phyloP scores from a whole-genome alignment of 2,329 filamentous ascomycete species.

The Talaromyces sp. region DNA sequence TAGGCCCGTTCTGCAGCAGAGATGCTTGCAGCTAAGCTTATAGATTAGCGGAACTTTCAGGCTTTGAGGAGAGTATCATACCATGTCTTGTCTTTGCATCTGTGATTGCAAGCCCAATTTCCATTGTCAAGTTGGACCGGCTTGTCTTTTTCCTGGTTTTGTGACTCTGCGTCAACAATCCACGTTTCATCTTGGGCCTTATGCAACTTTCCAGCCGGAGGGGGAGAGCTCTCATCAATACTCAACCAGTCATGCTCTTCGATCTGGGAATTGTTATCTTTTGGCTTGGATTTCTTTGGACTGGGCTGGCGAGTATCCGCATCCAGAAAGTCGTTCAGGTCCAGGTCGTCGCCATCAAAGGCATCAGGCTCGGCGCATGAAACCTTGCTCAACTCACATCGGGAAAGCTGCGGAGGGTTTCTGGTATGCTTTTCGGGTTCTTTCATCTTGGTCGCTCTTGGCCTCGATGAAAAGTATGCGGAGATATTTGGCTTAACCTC shows the following conservation, averaged over 20 bases:
- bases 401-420: not conserved
- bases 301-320: slow-evolving; percentile 17
- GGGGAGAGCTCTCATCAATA: slow-evolving; percentile 16
- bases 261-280: not conserved
- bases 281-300: not conserved
- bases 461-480: slow-evolving; percentile 44
- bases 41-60: slow-evolving; percentile 13
- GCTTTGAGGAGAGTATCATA: slow-evolving; percentile 20
- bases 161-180: slow-evolving; percentile 11
- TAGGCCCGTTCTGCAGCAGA: slow-evolving; percentile 71
- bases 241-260: slow-evolving; percentile 27
- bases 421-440: not conserved
- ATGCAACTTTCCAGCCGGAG: not conserved
- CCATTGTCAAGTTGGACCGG: slow-evolving; percentile 66
- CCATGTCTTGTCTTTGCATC: slow-evolving; percentile 63
- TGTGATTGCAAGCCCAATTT: slow-evolving; percentile 74
- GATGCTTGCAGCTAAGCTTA: slow-evolving; percentile 64
- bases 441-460: not conserved
- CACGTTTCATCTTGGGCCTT: slow-evolving; percentile 8
- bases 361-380: slow-evolving; percentile 44
- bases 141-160: slow-evolving; percentile 30
- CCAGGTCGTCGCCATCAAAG: slow-evolving; percentile 56
- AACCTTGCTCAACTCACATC: not conserved
- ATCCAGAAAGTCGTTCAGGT: slow-evolving; percentile 57
- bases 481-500: slow-evolving; percentile 56